Base-by-base conservation (phyloP, 495 filamentous ascomycete genomes). In the Aspergillus incahuasiensis region DNA sequence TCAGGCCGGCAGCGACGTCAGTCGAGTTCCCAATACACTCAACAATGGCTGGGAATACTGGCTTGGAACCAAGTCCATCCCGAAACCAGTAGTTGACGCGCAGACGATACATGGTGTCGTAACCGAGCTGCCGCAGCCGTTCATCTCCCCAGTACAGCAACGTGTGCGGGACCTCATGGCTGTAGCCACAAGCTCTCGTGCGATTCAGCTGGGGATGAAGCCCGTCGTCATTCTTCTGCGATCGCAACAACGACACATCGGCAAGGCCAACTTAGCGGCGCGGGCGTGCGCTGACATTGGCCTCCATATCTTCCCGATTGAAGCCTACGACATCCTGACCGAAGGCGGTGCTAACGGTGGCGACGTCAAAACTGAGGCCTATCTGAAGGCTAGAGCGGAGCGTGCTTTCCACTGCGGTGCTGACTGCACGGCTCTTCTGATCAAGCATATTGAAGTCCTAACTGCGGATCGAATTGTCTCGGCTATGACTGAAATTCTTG, bases 331-430 rank as follows among this genome's bases (percentile, higher is more conserved):
- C 60, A 90, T 97, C 46, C 75, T 95, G 12, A 90, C 90, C 9
- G 92, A 97, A 62, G 88, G 90, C 18, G 89, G 89, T 35, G 86
- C 83, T 0, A 89, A 89, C 28, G 89, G 89, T 8, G 86, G 87
- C 54, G 94, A 98, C 63, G 88, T 95, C 41, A 96, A 97, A 74
- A 92, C 91, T 0, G 94, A 95, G 57, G 91, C 86, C 5, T 88
- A 94, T 60, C 73, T 98, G 19, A 88, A 92, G 59, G 87, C 90
- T 6, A 82, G 94, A 47, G 89, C 87, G 2, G 94, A 97, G 52
- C 79, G 95, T 40, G 94, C 91, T 15, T 83, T 97, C 67, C 84
- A 84, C 55, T 97, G 94, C 63, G 94, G 94, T 7, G 67, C 89
- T 0, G 84, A 91, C 61, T 87, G 77, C 63, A 95, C 90, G 47